Base-by-base conservation (phyloP, 73 alveolate species). In the Stentor coeruleus region DNA sequence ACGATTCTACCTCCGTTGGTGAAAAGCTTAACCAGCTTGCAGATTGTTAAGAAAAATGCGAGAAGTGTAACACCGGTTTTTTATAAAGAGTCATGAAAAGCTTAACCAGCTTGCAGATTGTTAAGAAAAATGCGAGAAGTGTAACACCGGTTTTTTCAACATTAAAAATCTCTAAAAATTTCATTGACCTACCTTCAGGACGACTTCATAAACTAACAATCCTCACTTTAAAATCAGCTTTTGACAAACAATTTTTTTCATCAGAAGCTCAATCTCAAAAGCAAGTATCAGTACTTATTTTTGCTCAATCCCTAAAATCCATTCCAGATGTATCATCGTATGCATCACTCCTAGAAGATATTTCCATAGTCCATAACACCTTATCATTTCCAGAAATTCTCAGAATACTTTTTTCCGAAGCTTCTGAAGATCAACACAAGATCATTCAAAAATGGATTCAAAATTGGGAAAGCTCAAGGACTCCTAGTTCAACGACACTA, bases 391-490 rank as follows among this genome's bases (percentile, higher is more conserved):
- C 6, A 49, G 28, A 49, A 49, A 20, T 49, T 49, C 6, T 49
- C 20, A 20, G 20, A 20, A 6, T 49, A 11, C 66, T 49, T 49
- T 49, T 6, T 20, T 11, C 28, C 20, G 66, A 49, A 11, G 66
- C 66, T 6, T 11, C 6, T 6, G 66, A 49, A 49, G 66, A 49
- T 6, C 66, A 49, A 20, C 6, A 11, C 20, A 6, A 49, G 20
- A 20, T 49, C 66, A 49, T 49, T 49, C 20, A 11, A 49, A 20
- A 49, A 6, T 49, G 66, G 66, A 49, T 20, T 49, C 66, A 49
- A 49, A 49, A 20, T 49, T 49, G 66, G 66, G 66, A 49, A 49
- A n/a, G n/a, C n/a, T n/a, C n/a, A n/a, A n/a, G n/a, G n/a, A n/a
- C n/a, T n/a, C n/a, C n/a, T n/a, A n/a, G n/a, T n/a, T n/a, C n/a